Evolutionary conservation across 305 asterid genomes (phyloP).

Genomic region (Stenogyne calaminthoides): DNA sequence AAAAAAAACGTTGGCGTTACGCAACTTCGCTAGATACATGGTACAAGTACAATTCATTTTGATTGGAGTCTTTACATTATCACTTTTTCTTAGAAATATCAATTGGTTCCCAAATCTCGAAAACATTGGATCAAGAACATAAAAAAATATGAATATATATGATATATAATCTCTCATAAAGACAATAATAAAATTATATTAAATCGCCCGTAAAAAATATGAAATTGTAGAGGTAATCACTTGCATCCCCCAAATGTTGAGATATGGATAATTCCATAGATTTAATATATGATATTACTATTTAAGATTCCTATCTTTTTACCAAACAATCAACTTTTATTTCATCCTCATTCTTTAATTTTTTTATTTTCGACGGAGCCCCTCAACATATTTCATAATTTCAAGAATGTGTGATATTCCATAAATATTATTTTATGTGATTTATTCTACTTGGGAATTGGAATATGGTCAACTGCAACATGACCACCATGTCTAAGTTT

Average conservation of each 20-base stretch:
- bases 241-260: too few relatives aligned
- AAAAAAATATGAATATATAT: background rate
- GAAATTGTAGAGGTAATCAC: too few relatives aligned
- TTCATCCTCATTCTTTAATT: too few relatives aligned
- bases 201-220: too few relatives aligned
- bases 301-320: too few relatives aligned
- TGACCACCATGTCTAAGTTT: constrained; percentile 44
- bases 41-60: background rate
- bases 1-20: constrained; percentile 8
- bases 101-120: constrained; percentile 35
- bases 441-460: constrained; percentile 1
- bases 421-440: background rate
- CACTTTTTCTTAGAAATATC: constrained; percentile 19
- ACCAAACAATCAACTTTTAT: too few relatives aligned
- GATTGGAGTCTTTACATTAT: background rate
- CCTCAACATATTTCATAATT: background rate
- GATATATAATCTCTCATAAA: too few relatives aligned
- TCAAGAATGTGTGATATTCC: background rate
- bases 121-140: constrained; percentile 38
- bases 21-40: constrained; percentile 1
- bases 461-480: constrained; percentile 27
- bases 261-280: too few relatives aligned
- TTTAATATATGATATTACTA: too few relatives aligned
- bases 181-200: too few relatives aligned
- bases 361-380: too few relatives aligned